phyloP scores from a whole-genome alignment of 129 eudicot species.

The Tagetes erecta region DNA sequence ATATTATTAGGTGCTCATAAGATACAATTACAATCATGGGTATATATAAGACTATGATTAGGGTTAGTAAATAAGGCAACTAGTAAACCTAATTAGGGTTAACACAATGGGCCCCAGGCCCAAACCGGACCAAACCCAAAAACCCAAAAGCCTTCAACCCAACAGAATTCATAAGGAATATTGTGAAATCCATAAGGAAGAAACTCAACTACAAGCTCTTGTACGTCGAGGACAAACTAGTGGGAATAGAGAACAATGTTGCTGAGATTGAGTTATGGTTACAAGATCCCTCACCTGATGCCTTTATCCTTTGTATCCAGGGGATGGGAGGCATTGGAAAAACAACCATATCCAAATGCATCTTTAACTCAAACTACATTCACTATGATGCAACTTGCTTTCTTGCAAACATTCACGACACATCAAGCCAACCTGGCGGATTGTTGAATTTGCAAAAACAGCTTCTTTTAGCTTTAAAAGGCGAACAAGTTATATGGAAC shows the following conservation, averaged over 20 bases:
- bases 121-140: too few species aligned
- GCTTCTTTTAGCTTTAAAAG: neutral
- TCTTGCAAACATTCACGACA: neutral
- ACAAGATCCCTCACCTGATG: neutral
- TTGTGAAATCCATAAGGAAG: conserved; percentile 4
- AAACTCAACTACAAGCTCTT: neutral
- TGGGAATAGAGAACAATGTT: neutral
- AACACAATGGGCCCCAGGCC: too few species aligned
- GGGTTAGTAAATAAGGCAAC: too few species aligned
- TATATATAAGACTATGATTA: too few species aligned
- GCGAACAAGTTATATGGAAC: conserved; percentile 10
- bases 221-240: neutral
- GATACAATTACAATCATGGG: too few species aligned
- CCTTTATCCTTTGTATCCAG: neutral
- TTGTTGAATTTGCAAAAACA: conserved; percentile 3
- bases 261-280: conserved; percentile 10
- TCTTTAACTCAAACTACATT: neutral
- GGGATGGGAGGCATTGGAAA: conserved; percentile 9
- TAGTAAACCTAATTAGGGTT: too few species aligned
- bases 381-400: neutral
- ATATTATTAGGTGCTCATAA: too few species aligned
- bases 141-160: too few species aligned
- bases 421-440: neutral
- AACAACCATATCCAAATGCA: conserved; percentile 19
- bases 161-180: neutral